phyloP scores from a whole-genome alignment of 768 basidiomycete genomes.

The Termitomyces sp. region DNA sequence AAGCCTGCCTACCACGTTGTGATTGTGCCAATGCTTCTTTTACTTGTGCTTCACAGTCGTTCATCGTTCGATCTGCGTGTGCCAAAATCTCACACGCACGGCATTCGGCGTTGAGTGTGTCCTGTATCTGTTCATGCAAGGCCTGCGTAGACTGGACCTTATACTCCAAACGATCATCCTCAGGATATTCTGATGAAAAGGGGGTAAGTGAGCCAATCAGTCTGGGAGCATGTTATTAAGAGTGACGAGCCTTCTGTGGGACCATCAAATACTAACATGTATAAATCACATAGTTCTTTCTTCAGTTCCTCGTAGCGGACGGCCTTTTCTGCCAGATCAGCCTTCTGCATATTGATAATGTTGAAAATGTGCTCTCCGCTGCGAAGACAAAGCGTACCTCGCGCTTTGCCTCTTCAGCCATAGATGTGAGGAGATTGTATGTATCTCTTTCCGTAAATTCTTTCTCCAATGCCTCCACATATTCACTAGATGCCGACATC shows the following conservation, averaged over 20 bases:
- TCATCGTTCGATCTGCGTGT: conserved; percentile 30
- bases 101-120: conserved; percentile 30
- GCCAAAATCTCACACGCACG: conserved; percentile 32
- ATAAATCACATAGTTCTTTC: conserved; percentile 31
- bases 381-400: conserved; percentile 23
- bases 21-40: conserved; percentile 34
- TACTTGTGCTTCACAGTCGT: conserved; percentile 23
- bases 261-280: conserved; percentile 36
- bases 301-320: conserved; percentile 23
- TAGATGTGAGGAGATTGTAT: conserved; percentile 21
- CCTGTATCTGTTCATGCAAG: conserved; percentile 29
- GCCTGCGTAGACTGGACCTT: conserved; percentile 25
- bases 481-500: conserved; percentile 27
- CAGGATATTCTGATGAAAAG: conserved; percentile 30
- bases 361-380: neutral
- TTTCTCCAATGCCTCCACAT: conserved; percentile 36
- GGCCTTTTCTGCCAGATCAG: conserved; percentile 27
- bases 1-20: conserved; percentile 27
- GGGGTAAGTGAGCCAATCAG: neutral
- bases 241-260: conserved; percentile 29
- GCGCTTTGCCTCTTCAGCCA: conserved; percentile 27
- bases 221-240: neutral
- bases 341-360: conserved; percentile 17
- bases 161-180: conserved; percentile 38
- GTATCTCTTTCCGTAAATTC: conserved; percentile 33